Evolutionary conservation across 345 rosid species (phyloP).

Genomic region (Populus simonii): DNA sequence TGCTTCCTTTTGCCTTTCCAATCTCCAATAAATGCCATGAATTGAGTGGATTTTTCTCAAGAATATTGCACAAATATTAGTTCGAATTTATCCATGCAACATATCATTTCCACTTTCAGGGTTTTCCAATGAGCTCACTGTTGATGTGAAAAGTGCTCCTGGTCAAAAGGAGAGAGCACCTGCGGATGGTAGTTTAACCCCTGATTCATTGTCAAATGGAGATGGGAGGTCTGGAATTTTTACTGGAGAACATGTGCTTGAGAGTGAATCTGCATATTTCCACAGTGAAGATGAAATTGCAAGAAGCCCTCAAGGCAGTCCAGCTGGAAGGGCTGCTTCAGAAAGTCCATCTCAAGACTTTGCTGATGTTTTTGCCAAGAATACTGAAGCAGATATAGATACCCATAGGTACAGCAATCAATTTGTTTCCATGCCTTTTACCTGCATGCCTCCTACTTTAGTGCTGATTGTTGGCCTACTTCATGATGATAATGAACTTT

Average conservation of each 20-base stretch:
- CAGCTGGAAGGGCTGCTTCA: conserved; percentile 52
- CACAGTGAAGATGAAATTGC: conserved; percentile 81
- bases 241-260: conserved; percentile 45
- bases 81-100: conserved; percentile 9
- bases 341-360: conserved; percentile 65
- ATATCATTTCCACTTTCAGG: conserved; percentile 45
- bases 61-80: conserved; percentile 8
- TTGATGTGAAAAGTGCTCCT: conserved; percentile 45
- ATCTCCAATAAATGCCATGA: conserved; percentile 1
- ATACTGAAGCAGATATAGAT: conserved; percentile 58
- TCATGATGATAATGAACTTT: background rate
- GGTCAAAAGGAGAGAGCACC: conserved; percentile 48
- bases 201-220: conserved; percentile 48
- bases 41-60: conserved; percentile 1
- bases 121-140: conserved; percentile 69
- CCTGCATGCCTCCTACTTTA: background rate
- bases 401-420: conserved; percentile 37
- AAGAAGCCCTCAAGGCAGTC: conserved; percentile 84
- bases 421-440: background rate
- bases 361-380: conserved; percentile 60
- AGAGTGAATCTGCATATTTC: conserved; percentile 54
- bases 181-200: conserved; percentile 48
- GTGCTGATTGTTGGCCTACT: background rate
- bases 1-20: conserved; percentile 1
- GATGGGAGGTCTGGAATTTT: conserved; percentile 46